These are phyloP conservation scores for Mucor saturninus DNA, from an alignment of 371 early-diverging fungal species.

Conservation along the genomic window DNA sequence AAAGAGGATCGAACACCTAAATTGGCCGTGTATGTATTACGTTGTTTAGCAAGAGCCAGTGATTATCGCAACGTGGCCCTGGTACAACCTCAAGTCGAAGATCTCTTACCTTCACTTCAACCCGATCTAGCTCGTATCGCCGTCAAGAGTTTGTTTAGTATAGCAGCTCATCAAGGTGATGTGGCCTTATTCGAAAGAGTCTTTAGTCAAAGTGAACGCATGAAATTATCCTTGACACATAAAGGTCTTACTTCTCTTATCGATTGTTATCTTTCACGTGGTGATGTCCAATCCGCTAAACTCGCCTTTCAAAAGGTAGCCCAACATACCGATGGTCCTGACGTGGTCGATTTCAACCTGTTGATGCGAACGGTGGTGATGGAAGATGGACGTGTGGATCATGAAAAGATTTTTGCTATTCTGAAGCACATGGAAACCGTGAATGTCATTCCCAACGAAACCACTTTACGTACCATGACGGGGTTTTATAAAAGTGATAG, in stretches of 20 bases:
- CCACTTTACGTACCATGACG: slow-evolving; percentile 41
- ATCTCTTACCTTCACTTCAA: slow-evolving; percentile 5
- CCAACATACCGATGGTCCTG: slow-evolving; percentile 32
- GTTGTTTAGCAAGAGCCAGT: slow-evolving; percentile 25
- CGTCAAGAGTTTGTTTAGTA: slow-evolving; percentile 23
- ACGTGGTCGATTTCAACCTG: slow-evolving; percentile 49
- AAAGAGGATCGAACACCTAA: neutral
- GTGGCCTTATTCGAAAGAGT: slow-evolving; percentile 28
- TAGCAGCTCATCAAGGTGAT: slow-evolving; percentile 43
- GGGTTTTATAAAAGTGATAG: slow-evolving; percentile 28
- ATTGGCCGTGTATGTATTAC: neutral
- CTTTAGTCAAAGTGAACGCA: slow-evolving; percentile 15
- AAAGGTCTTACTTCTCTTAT: slow-evolving; percentile 36
- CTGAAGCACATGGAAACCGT: slow-evolving; percentile 45
- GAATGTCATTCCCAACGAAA: slow-evolving; percentile 33
- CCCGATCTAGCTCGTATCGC: slow-evolving; percentile 11
- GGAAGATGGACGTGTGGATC: slow-evolving; percentile 14
- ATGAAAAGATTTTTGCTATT: slow-evolving; percentile 40
- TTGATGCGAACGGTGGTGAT: slow-evolving; percentile 35
- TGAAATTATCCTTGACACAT: slow-evolving; percentile 25
- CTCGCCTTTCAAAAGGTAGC: slow-evolving; percentile 34
- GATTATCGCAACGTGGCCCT: slow-evolving; percentile 13
- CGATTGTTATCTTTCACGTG: slow-evolving; percentile 33
- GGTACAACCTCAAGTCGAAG: slow-evolving; percentile 22
- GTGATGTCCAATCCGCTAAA: slow-evolving; percentile 32